These are phyloP conservation scores for Trichocladium uniseriatum DNA, from an alignment of 495 filamentous ascomycete genomes.

Conservation along the genomic window DNA sequence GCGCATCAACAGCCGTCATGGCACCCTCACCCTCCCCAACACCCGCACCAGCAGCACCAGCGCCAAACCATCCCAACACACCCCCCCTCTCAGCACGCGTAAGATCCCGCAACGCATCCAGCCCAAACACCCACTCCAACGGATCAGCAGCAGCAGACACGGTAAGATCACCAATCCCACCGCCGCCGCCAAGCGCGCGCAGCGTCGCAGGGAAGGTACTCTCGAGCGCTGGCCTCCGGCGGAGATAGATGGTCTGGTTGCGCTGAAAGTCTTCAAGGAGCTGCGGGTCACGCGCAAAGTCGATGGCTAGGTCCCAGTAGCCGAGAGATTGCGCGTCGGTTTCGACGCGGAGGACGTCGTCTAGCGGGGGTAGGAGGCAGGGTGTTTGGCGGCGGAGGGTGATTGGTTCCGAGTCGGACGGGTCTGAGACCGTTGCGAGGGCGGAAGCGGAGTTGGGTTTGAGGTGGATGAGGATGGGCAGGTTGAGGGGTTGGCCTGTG, in stretches of 20 bases:
- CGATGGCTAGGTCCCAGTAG: slow-evolving; percentile 78
- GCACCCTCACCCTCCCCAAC: slow-evolving; percentile 38
- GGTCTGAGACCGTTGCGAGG: slow-evolving; percentile 3
- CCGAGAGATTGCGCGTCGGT: slow-evolving; percentile 53
- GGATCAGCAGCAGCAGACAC: slow-evolving; percentile 17
- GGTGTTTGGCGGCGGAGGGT: slow-evolving; percentile 46
- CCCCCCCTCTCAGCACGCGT: slow-evolving; percentile 69
- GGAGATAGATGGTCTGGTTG: slow-evolving; percentile 71
- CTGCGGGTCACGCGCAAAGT: slow-evolving; percentile 57
- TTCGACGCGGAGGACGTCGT: slow-evolving; percentile 54
- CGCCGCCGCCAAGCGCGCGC: slow-evolving; percentile 49
- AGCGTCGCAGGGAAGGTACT: slow-evolving; percentile 70
- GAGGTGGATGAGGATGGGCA: slow-evolving; percentile 50
- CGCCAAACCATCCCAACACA: slow-evolving; percentile 48
- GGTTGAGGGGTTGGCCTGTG: slow-evolving; percentile 63
- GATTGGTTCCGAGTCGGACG: slow-evolving; percentile 5
- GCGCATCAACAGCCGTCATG: slow-evolving; percentile 66
- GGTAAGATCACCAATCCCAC: slow-evolving; percentile 14
- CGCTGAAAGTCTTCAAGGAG: slow-evolving; percentile 62
- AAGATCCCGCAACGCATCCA: slow-evolving; percentile 52
- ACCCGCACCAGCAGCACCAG: slow-evolving; percentile 25
- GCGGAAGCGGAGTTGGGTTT: slow-evolving; percentile 22
- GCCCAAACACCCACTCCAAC: slow-evolving; percentile 69
- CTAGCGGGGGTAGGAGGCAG: slow-evolving; percentile 75
- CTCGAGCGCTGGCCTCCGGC: slow-evolving; percentile 60